phyloP scores from a whole-genome alignment of 805 yeast species.

The Zygosaccharomyces siamensis region DNA sequence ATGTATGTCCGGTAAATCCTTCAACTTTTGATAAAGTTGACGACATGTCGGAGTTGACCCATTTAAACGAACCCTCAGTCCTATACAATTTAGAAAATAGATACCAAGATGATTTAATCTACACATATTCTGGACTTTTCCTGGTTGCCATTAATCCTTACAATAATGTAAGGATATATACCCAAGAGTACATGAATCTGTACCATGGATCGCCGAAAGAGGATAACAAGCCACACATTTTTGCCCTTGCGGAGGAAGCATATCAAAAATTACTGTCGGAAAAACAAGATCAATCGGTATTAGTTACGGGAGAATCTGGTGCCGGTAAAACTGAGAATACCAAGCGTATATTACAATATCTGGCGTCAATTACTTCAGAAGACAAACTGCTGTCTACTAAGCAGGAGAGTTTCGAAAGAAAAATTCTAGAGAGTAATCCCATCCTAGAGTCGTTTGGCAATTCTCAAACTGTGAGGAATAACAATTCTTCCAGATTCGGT shows the following conservation, averaged over 20 bases:
- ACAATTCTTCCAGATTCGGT: conserved; percentile 95
- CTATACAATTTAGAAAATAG: conserved; percentile 74
- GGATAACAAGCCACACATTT: conserved; percentile 76
- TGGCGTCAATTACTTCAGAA: conserved; percentile 65
- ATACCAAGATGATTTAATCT: conserved; percentile 71
- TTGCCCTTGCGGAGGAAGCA: conserved; percentile 83
- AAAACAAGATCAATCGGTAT: conserved; percentile 75
- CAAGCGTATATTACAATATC: conserved; percentile 86
- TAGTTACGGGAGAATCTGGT: conserved; percentile 98
- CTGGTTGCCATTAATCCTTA: conserved; percentile 95
- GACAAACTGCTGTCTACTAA: conserved; percentile 18
- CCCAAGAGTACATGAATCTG: conserved; percentile 47
- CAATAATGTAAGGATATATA: conserved; percentile 66
- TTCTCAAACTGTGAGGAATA: conserved; percentile 89
- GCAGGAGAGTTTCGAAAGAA: conserved; percentile 60
- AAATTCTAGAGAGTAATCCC: conserved; percentile 90
- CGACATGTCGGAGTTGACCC: conserved; percentile 94
- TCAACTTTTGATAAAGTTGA: conserved; percentile 82
- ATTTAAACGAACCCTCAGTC: conserved; percentile 93
- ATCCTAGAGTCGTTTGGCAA: conserved; percentile 95
- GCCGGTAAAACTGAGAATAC: conserved; percentile 99
- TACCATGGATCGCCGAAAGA: conserved; percentile 48
- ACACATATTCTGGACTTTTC: conserved; percentile 93
- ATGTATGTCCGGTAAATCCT: conserved; percentile 63
- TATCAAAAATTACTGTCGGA: conserved; percentile 67